Base-by-base conservation (phyloP, 2,329 filamentous ascomycete species). In the Fusarium albosuccineum region DNA sequence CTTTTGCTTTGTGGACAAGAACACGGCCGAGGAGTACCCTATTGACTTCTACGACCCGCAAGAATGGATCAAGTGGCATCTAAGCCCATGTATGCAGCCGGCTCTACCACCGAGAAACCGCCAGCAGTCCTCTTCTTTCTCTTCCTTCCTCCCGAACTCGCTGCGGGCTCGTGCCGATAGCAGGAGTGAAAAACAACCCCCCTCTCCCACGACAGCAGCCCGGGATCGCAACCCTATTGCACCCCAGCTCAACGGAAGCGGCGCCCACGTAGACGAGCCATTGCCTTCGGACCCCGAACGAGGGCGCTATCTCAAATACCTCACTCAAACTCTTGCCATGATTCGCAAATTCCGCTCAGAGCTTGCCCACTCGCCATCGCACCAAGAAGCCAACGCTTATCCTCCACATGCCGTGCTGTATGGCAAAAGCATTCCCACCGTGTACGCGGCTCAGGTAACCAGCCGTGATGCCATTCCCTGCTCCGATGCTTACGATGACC, bases 381-480 rank as follows among this genome's bases (percentile, higher is more conserved):
- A 91, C 70, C 86, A 89, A 14, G 78, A 80, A 0, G 75, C 83
- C n/a, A 97, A 97, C 74, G 75, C 78, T 1, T 97, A 97, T 73
- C 94, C 94, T 3, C 94, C 95, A 0, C 83, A 92, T 11, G 89
- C 92, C 0, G 86, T 97, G 46, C 87, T 98, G 9, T 97, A 97
- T 79, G 92, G 92, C 57, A 97, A 97, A 77, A 89, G 89, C 26
- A 92, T 91, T 1, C 94, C 94, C 0, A 97, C 94, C 0, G 92
- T 97, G 1, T 93, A 90, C 74, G 93, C 91, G 0, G 93, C 92
- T 1, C 89, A 90, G 44, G 93, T 98, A 1, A 81, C 86, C 13
- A 88, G 88, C 3, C 83, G 86, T 4, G 93, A 95, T 55, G 89
- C 86, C 0, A 97, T 97, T 68, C 86, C 89, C 50, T 88, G 89